phyloP scores from a whole-genome alignment of 176 grass and related monocot genomes.

The sorghum (Sorghum bicolor) region DNA sequence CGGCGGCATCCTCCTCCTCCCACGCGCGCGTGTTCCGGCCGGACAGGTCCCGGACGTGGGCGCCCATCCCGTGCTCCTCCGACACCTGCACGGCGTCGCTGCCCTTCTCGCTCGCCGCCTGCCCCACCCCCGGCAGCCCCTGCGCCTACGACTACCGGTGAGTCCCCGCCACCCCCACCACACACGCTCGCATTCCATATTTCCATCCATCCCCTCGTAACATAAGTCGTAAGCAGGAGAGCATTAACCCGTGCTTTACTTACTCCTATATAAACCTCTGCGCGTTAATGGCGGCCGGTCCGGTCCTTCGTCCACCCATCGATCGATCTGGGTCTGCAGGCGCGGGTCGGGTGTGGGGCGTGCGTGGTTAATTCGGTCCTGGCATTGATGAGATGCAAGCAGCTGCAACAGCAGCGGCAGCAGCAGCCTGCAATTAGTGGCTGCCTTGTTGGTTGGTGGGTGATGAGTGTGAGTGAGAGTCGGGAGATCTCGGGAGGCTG shows the following conservation, averaged over 20 bases:
- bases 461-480: not conserved
- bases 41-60: conserved; percentile 41
- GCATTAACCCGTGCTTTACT: conserved; percentile 28
- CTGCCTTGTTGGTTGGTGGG: conserved; percentile 44
- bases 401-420: not conserved
- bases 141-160: conserved; percentile 81
- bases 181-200: not conserved
- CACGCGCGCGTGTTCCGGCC: conserved; percentile 38
- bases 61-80: conserved; percentile 58
- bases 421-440: conserved; percentile 39
- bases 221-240: not conserved
- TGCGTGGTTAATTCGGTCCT: conserved; percentile 13
- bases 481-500: conserved; percentile 26
- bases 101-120: conserved; percentile 63
- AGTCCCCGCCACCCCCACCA: not conserved
- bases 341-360: conserved; percentile 20
- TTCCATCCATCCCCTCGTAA: not conserved
- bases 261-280: not conserved
- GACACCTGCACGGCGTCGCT: conserved; percentile 57
- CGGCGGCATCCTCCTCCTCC: not conserved
- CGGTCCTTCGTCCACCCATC: not conserved
- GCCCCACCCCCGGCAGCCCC: conserved; percentile 47
- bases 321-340: not conserved
- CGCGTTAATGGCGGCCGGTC: conserved; percentile 26
- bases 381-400: conserved; percentile 39